Conservation (phyloP, 202 grass and related monocot genomes). For the Brachypodium distachyon region DNA sequence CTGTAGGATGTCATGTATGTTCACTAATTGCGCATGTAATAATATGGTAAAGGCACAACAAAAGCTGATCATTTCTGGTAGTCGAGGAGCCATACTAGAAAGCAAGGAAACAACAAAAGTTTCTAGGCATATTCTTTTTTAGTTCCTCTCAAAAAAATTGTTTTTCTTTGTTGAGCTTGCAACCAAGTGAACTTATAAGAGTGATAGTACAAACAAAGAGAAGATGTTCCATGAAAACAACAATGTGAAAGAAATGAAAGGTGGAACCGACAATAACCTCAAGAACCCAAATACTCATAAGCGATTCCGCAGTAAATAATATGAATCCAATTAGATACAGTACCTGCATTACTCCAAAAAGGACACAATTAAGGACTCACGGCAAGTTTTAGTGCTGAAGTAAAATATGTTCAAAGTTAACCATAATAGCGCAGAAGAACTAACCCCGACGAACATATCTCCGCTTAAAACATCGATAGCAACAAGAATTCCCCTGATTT, state of each 20-base stretch:
- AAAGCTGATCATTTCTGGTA: background rate
- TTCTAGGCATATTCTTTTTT: background rate
- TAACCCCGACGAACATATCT: conserved; percentile 44
- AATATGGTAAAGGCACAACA: background rate
- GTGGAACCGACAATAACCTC: conserved; percentile 40
- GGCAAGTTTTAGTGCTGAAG: background rate
- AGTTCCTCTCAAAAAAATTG: too few relatives aligned
- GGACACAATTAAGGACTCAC: background rate
- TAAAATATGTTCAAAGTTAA: background rate
- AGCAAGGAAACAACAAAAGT: background rate
- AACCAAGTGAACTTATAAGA: conserved; percentile 17
- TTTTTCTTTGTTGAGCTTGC: background rate
- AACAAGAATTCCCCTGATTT: conserved; percentile 59
- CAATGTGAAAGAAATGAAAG: background rate
- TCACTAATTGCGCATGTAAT: background rate
- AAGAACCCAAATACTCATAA: conserved; percentile 87
- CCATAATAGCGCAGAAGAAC: conserved; percentile 5
- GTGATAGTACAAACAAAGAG: background rate
- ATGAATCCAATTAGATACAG: conserved; percentile 75
- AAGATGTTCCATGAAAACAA: background rate
- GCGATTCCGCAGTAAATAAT: conserved; percentile 61
- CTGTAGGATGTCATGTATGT: background rate
- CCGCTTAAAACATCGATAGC: conserved; percentile 41
- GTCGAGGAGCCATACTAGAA: background rate
- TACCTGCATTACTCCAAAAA: conserved; percentile 28